Evolutionary conservation across 1,139 yeast species (phyloP).

Genomic region (Scheffersomyces illinoinensis): DNA sequence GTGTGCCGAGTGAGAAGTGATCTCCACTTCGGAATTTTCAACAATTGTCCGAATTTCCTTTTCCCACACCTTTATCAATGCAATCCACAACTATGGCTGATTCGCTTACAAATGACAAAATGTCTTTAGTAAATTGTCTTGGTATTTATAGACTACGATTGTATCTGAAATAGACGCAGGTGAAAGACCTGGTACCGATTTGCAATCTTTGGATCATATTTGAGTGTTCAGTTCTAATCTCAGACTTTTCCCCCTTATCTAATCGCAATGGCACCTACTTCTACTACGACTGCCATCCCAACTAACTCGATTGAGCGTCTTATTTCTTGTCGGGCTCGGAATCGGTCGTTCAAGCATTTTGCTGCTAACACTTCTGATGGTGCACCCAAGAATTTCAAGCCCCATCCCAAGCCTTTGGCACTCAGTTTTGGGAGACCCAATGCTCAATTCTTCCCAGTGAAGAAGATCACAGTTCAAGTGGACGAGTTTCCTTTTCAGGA

Average conservation of each 20-base stretch:
- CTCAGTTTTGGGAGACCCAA: conserved; percentile 3
- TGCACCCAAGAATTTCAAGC: conserved; percentile 3
- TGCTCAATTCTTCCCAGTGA: conserved; percentile 2
- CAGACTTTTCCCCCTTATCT: neutral
- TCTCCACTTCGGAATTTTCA: neutral
- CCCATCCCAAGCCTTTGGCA: conserved; percentile 2
- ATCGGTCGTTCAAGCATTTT: conserved; percentile 1
- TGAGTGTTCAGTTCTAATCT: neutral
- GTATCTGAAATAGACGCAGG: neutral
- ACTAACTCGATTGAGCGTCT: conserved; percentile 33
- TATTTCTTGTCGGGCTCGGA: neutral
- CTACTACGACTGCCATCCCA: neutral
- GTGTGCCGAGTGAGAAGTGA: neutral
- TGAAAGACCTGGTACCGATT: neutral
- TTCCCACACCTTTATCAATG: neutral
- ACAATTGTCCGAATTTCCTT: neutral
- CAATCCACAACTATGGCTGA: neutral
- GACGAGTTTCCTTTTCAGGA: conserved; percentile 3
- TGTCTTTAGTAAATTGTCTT: no score
- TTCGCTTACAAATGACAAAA: neutral
- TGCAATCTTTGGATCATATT: neutral
- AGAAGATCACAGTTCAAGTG: neutral
- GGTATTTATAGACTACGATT: neutral
- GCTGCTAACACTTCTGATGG: neutral
- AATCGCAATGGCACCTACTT: neutral